Evolutionary conservation across 2,329 filamentous ascomycete species (phyloP).

Genomic region (Periconia digitata): DNA sequence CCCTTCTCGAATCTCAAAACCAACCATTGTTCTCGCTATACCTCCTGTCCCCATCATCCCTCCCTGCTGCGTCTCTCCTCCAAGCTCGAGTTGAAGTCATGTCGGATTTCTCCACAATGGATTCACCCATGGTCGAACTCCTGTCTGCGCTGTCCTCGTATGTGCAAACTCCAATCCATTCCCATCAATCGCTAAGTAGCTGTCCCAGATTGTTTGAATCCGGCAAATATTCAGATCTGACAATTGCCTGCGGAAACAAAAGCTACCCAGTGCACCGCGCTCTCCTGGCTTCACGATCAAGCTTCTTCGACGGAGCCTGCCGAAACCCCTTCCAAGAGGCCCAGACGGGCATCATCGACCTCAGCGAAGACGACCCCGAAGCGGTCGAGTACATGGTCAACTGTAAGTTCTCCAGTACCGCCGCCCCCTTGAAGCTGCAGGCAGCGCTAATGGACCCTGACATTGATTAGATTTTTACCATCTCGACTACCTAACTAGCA

Average conservation of each 20-base stretch:
- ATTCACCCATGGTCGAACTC: constrained; percentile 47
- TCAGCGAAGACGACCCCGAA: constrained; percentile 44
- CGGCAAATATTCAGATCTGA: constrained; percentile 52
- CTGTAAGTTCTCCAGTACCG: constrained; percentile 37
- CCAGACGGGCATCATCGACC: constrained; percentile 40
- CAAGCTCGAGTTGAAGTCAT: background rate
- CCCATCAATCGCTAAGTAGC: constrained; percentile 29
- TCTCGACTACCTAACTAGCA: constrained; percentile 40
- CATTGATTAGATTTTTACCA: constrained; percentile 44
- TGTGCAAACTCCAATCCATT: constrained; percentile 19
- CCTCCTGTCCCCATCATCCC: no score
- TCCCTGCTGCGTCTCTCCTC: no score
- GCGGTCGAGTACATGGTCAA: constrained; percentile 46
- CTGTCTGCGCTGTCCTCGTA: constrained; percentile 52
- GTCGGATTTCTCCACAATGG: constrained; percentile 26
- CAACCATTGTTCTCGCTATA: no score
- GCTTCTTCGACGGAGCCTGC: constrained; percentile 49
- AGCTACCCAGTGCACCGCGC: constrained; percentile 52
- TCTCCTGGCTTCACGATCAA: constrained; percentile 51
- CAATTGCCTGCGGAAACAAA: constrained; percentile 48
- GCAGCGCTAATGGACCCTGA: constrained; percentile 19
- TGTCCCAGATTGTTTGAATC: constrained; percentile 39
- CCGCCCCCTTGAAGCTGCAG: constrained; percentile 1
- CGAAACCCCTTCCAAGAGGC: constrained; percentile 42
- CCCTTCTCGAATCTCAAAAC: background rate